Percentiles rank a stretch among this genome's conserved stretches.
Conservation (phyloP, 2,329 filamentous ascomycete species). For the Fusarium redolens region DNA sequence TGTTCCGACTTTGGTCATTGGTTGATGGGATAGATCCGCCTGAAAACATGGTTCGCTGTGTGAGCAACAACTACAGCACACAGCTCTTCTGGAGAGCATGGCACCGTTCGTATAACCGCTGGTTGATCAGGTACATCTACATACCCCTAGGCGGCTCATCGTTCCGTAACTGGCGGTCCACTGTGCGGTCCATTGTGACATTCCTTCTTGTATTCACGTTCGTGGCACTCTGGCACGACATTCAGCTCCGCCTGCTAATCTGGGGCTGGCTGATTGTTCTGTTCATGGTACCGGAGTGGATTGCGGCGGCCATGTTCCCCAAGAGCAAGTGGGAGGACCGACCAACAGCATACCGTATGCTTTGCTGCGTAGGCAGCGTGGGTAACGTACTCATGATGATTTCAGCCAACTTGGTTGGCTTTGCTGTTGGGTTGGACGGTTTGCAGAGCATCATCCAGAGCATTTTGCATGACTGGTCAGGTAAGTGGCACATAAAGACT, state of each 20-base stretch:
- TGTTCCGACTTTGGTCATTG: slow-evolving; percentile 97
- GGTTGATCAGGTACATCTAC: slow-evolving; percentile 94
- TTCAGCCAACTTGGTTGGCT: slow-evolving; percentile 92
- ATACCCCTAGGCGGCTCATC: slow-evolving; percentile 84
- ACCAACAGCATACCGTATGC: slow-evolving; percentile 79
- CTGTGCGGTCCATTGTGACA: slow-evolving; percentile 74
- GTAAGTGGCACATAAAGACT: slow-evolving; percentile 53
- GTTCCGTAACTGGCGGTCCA: slow-evolving; percentile 57
- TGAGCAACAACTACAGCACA: slow-evolving; percentile 93
- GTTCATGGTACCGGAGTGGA: slow-evolving; percentile 91
- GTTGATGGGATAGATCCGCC: slow-evolving; percentile 92
- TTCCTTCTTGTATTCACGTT: slow-evolving; percentile 93
- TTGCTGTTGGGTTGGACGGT: slow-evolving; percentile 91
- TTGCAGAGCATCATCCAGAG: slow-evolving; percentile 79
- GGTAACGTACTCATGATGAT: slow-evolving; percentile 95
- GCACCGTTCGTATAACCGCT: slow-evolving; percentile 96
- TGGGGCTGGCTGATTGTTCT: slow-evolving; percentile 98
- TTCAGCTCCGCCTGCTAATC: slow-evolving; percentile 87
- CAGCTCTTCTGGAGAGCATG: slow-evolving; percentile 95
- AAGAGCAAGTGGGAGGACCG: slow-evolving; percentile 73
- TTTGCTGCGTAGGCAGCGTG: slow-evolving; percentile 85
- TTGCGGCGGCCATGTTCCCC: slow-evolving; percentile 79
- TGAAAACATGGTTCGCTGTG: slow-evolving; percentile 98
- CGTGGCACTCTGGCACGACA: slow-evolving; percentile 97
- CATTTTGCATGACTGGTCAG: slow-evolving; percentile 80